Evolutionary conservation across 805 yeast species (phyloP).

Genomic region (Saturnispora besseyi): DNA sequence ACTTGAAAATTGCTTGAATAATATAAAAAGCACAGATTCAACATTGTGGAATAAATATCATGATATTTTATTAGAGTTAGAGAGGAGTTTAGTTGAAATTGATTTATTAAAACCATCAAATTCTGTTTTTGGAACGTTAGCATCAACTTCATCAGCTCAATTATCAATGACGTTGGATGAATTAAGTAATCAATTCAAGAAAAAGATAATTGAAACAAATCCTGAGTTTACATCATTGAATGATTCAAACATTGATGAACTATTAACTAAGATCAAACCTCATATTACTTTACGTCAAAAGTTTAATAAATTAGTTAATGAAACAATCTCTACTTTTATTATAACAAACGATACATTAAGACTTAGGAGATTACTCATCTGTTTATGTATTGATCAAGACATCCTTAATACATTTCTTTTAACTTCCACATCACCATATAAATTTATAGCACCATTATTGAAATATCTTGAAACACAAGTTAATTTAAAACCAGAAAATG

Average conservation of each 20-base stretch:
- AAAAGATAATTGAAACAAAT: slow-evolving; percentile 29
- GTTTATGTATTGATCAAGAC: slow-evolving; percentile 36
- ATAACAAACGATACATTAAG: slow-evolving; percentile 33
- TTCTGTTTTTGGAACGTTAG: slow-evolving; percentile 4
- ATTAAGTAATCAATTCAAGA: slow-evolving; percentile 13
- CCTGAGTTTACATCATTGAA: slow-evolving; percentile 43
- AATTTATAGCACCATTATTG: slow-evolving; percentile 36
- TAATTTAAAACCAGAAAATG: slow-evolving; percentile 17
- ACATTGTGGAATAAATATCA: slow-evolving; percentile 10
- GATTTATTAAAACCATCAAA: slow-evolving; percentile 18
- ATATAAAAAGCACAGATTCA: slow-evolving; percentile 17
- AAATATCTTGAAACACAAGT: slow-evolving; percentile 41
- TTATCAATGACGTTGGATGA: slow-evolving; percentile 9
- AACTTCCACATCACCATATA: slow-evolving; percentile 34
- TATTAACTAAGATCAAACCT: slow-evolving; percentile 38
- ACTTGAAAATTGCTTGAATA: slow-evolving; percentile 15
- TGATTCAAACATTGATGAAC: slow-evolving; percentile 43
- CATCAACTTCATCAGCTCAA: not conserved
- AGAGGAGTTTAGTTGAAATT: slow-evolving; percentile 15
- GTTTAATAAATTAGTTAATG: slow-evolving; percentile 30
- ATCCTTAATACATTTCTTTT: slow-evolving; percentile 37
- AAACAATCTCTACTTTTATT: slow-evolving; percentile 30
- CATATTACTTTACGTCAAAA: slow-evolving; percentile 37
- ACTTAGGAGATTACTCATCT: slow-evolving; percentile 43
- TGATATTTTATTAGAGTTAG: slow-evolving; percentile 13